Evolutionary conservation across 352 stramenopile species (phyloP), one percentile per base, ranked within the genome.

Genomic region (Phytophthora europaea): DNA sequence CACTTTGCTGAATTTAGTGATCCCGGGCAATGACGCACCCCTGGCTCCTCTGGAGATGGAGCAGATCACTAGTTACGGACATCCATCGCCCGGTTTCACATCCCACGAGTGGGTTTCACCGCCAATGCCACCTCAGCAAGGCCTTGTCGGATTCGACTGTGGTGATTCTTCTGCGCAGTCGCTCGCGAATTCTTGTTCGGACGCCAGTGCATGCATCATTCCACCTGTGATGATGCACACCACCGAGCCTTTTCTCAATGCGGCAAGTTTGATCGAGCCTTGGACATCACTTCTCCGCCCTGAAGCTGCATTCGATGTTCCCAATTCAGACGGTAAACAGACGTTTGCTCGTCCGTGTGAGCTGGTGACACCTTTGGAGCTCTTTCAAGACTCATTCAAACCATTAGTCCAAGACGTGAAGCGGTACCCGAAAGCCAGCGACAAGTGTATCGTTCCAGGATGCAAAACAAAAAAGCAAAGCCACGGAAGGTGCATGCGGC

Each of bases 401-500:
- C 60, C 48, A 23, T 20, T 51, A 9, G 22, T 51, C 20, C 22
- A 36, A 23, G 50, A 33, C 31, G 43, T 10, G 31, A 34, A 33
- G 40, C 36, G 18, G 20, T 43, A 16, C 22, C 53, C 15, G n/a
- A 69, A 79, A 4, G 1, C 40, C 10, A 72, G 33, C 45, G 34
- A 43, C 20, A 67, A 54, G 45, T 97, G 89, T 63, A 58, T 73
- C 47, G 73, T 93, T 13, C 75, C 82, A 0, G 88, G 87, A 4
- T 97, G 89, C 74, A 79, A 89, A 52, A 90, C 88, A 61, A 87
- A 79, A 51, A 87, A 79, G 53, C 87, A 94, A 63, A 87, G 84
- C 54, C 81, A 85, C 53, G 89, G 91, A 70, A 74, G 84, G 66
- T 96, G 90, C 81, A 93, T 95, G 48, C 89, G 91, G 58, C 90